Percentiles rank a stretch among this genome's conserved stretches.
These are phyloP conservation scores for Amanita exitialis DNA, from an alignment of 768 basidiomycete species.

Conservation along the genomic window DNA sequence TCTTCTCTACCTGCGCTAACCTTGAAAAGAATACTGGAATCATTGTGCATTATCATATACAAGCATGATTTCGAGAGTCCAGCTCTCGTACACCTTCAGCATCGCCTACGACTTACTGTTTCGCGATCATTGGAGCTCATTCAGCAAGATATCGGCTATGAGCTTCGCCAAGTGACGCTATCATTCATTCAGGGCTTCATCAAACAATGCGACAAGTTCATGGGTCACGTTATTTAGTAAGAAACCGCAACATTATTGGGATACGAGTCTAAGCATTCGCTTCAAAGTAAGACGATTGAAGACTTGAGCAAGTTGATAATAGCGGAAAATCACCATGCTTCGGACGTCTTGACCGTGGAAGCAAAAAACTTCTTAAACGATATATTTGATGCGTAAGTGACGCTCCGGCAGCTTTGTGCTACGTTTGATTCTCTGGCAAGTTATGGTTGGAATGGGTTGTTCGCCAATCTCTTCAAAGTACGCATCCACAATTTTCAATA, in stretches of 20 bases:
- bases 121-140: slow-evolving; percentile 40
- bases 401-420: background rate
- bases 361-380: slow-evolving; percentile 44
- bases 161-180: slow-evolving; percentile 55
- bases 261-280: background rate
- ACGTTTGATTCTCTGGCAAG: slow-evolving; percentile 20
- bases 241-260: slow-evolving; percentile 11
- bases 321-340: slow-evolving; percentile 35
- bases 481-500: slow-evolving; percentile 5
- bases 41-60: slow-evolving; percentile 53
- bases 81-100: slow-evolving; percentile 44
- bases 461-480: slow-evolving; percentile 51
- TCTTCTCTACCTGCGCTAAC: slow-evolving; percentile 41
- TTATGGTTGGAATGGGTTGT: slow-evolving; percentile 47
- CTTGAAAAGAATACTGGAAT: slow-evolving; percentile 53
- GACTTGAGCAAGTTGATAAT: slow-evolving; percentile 34
- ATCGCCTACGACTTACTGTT: slow-evolving; percentile 41
- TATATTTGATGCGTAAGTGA: slow-evolving; percentile 34
- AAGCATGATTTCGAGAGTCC: slow-evolving; percentile 63
- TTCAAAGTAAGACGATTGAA: slow-evolving; percentile 3
- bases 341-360: slow-evolving; percentile 51
- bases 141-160: slow-evolving; percentile 47
- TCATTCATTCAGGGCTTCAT: slow-evolving; percentile 54
- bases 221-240: slow-evolving; percentile 45
- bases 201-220: slow-evolving; percentile 44